Evolutionary conservation across 352 stramenopile genomes (phyloP), one percentile per base, ranked within the genome.

Genomic region (Pythium dissotocum): DNA sequence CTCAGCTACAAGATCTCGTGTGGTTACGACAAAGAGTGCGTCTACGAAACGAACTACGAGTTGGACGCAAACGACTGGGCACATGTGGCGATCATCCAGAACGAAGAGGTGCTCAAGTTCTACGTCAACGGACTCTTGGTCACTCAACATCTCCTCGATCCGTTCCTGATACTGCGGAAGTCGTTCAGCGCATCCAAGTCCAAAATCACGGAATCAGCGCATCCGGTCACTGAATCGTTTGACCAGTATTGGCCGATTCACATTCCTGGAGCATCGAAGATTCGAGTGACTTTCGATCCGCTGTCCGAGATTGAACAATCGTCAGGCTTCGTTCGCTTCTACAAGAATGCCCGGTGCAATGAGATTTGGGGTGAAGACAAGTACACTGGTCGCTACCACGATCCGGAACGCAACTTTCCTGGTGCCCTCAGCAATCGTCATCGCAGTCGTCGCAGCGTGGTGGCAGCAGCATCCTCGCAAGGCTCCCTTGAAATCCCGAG

Each of bases 221-320:
- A 94, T 63, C 87, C 87, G 18, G 73, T 79, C 28, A 68, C 77
- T 8, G 77, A 85, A 14, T 67, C 72, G 14, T 65, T 77, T 4
- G 83, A 90, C 63, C 78, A 88, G 66, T 93, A 91, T 54, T 92
- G 77, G 58, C 75, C 82, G 14, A 71, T 95, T 28, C 79, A 88
- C 33, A 87, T 94, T 68, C 85, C 83, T n/a, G 80, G 83, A 4
- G 85, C 87, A 26, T 73, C 70, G 4, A 89, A 79, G 42, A 89
- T 95, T 67, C 82, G 82, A 16, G 73, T 95, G 4, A 91, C 74
- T 0, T 94, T 95, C 70, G 85, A 95, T 66, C 76, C 80, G 12
- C 58, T 91, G 33, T 90, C 75, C 49, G 80, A 93, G 32, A 79
- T 92, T 49, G 78, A 89, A 28, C 69, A 77, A n/a, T 76, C 77